These are phyloP conservation scores for Collybiopsis luxurians DNA, from an alignment of 768 basidiomycete species.

Conservation along the genomic window DNA sequence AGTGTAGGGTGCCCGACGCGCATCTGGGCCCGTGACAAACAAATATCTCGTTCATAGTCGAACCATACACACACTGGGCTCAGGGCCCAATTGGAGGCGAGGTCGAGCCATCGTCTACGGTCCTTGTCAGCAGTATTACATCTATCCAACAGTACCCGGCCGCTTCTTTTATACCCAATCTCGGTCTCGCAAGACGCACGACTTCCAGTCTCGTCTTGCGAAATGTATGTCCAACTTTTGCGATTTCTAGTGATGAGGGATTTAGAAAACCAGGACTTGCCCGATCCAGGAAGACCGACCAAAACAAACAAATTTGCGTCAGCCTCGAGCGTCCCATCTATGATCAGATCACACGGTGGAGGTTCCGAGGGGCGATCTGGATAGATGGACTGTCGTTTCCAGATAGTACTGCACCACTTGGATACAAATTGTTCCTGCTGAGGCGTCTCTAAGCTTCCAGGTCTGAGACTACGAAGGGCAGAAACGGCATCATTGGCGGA, in stretches of 20 bases:
- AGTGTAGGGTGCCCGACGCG: constrained; percentile 59
- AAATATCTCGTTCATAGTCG: constrained; percentile 48
- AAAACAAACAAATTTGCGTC: constrained; percentile 46
- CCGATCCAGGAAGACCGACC: constrained; percentile 62
- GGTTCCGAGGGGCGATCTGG: constrained; percentile 52
- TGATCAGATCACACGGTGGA: constrained; percentile 39
- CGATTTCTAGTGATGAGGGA: constrained; percentile 44
- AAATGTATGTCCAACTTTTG: constrained; percentile 42
- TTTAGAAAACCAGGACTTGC: constrained; percentile 56
- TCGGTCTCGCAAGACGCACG: constrained; percentile 46
- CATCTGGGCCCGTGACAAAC: constrained; percentile 52
- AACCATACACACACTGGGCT: constrained; percentile 53
- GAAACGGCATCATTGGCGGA: constrained; percentile 47
- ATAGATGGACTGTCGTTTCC: constrained; percentile 53
- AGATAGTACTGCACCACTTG: constrained; percentile 56
- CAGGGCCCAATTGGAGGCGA: constrained; percentile 46
- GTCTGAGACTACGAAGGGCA: constrained; percentile 45
- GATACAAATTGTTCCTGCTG: constrained; percentile 57
- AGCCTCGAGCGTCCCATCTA: constrained; percentile 36
- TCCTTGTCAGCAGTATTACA: constrained; percentile 51
- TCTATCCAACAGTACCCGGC: constrained; percentile 51
- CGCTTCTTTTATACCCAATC: constrained; percentile 37
- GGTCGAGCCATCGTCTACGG: constrained; percentile 46
- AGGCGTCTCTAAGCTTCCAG: constrained; percentile 54
- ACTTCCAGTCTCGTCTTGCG: constrained; percentile 57